Base-by-base conservation (phyloP, 305 asterid species). In the Fraxinus floribunda region DNA sequence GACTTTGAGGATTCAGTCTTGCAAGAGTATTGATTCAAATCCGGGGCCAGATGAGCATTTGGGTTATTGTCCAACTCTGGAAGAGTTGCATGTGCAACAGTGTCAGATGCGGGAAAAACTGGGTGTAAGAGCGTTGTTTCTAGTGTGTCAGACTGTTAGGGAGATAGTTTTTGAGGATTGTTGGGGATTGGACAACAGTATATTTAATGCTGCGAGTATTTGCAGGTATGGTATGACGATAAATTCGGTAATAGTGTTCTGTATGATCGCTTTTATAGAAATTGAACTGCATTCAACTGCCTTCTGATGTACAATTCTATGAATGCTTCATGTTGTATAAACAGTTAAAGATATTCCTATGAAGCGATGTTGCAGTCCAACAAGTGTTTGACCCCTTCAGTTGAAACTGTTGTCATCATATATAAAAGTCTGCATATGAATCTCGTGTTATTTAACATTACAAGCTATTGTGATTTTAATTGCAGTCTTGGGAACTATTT, bases 31-130 rank as follows among this genome's bases (percentile, higher is more conserved):
- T 79, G 98, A 93, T 84, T 76, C 82, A 3, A 84, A 84, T 89
- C 98, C 98, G 0, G 98, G 96, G 46, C 91, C 87, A 7, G 93
- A 89, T 81, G 95, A 93, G 86, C 90, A 91, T 88, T 85, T 95
- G 79, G 91, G 98, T 70, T 83, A 83, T 46, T 95, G 98, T 83
- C 90, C 88, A 1, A 89, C 90, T 89, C 95, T 95, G 30, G 97
- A 93, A 85, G 98, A 92, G 88, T 86, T 95, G 80, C 94, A 90
- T 84, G 82, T 95, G 86, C 88, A 87, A 83, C 85, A 85, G 80
- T 92, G 98, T 83, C 93, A 90, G 44, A 79, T 92, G 86, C 87
- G 89, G 82, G 89, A 90, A 74, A 91, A 91, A 85, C 81, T 70
- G 52, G 90, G 93, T 24, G 86, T 86, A 24, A 88, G 91, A 77